These are phyloP conservation scores for Aspergillus puulaauensis DNA, from an alignment of 2,329 filamentous ascomycete genomes.

Conservation along the genomic window DNA sequence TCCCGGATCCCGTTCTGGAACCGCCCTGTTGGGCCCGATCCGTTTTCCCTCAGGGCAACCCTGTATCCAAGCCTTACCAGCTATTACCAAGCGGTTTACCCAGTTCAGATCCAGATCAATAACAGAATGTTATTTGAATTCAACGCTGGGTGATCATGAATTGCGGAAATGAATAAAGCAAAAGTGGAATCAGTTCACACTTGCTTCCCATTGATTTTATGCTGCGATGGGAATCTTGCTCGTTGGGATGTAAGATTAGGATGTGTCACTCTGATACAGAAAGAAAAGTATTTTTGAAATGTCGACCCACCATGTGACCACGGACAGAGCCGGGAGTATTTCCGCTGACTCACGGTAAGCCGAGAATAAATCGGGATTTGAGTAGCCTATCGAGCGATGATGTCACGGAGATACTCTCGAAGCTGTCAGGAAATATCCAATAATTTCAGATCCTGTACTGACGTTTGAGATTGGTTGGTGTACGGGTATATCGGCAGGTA, in stretches of 20 bases:
- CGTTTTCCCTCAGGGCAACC: not conserved
- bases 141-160: not conserved
- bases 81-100: not conserved
- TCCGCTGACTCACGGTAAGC: slow-evolving; percentile 7
- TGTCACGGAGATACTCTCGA: not conserved
- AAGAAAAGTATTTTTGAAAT: slow-evolving; percentile 4
- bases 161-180: not conserved
- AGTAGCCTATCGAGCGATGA: not conserved
- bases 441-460: not conserved
- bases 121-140: not conserved
- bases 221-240: not conserved
- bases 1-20: not conserved
- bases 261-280: slow-evolving; percentile 15
- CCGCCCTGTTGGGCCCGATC: not conserved
- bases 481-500: not conserved
- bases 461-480: not conserved
- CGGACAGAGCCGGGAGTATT: slow-evolving; percentile 7
- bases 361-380: slow-evolving; percentile 12
- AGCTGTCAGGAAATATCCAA: not conserved
- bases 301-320: not conserved
- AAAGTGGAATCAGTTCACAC: slow-evolving; percentile 27
- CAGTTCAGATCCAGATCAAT: not conserved
- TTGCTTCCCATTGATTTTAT: slow-evolving; percentile 31
- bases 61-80: not conserved
- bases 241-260: not conserved